Evolutionary conservation across 2,329 filamentous ascomycete genomes (phyloP).

Genomic region (Hirsutella thompsonii): DNA sequence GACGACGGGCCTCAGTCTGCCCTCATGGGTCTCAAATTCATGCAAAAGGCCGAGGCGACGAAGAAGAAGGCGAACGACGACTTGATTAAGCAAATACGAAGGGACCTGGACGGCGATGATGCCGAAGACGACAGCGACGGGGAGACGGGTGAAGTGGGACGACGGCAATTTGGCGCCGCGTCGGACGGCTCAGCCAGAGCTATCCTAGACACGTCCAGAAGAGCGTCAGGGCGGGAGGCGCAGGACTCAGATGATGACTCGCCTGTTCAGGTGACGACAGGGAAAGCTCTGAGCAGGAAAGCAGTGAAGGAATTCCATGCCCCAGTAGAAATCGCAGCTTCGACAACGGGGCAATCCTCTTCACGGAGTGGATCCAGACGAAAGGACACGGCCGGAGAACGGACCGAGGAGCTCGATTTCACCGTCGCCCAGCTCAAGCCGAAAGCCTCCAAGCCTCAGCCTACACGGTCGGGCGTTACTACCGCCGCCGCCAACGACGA

Average conservation of each 20-base stretch:
- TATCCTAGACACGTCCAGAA: conserved; percentile 15
- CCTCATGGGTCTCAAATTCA: conserved; percentile 81
- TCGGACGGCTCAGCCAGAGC: conserved; percentile 18
- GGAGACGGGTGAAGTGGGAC: conserved; percentile 48
- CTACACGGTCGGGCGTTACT: conserved; percentile 7
- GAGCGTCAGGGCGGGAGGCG: conserved; percentile 15
- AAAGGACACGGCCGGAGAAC: conserved; percentile 16
- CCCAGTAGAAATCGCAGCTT: conserved; percentile 9
- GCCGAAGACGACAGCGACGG: conserved; percentile 35
- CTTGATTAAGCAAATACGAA: conserved; percentile 53
- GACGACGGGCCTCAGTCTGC: conserved; percentile 47
- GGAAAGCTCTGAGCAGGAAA: neutral
- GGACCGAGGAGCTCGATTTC: conserved; percentile 26
- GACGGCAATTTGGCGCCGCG: conserved; percentile 52
- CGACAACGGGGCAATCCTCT: conserved; percentile 28
- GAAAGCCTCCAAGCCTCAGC: conserved; percentile 15
- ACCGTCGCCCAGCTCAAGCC: conserved; percentile 20
- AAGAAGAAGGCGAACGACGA: conserved; percentile 73
- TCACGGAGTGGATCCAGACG: conserved; percentile 23
- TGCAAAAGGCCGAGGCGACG: conserved; percentile 75
- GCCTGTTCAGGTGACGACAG: neutral
- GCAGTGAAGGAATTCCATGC: neutral
- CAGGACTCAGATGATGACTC: conserved; percentile 14
- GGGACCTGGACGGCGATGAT: conserved; percentile 56
- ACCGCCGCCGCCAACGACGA: conserved; percentile 10